phyloP scores from a whole-genome alignment of 768 basidiomycete species.

The Amanita rubescens region DNA sequence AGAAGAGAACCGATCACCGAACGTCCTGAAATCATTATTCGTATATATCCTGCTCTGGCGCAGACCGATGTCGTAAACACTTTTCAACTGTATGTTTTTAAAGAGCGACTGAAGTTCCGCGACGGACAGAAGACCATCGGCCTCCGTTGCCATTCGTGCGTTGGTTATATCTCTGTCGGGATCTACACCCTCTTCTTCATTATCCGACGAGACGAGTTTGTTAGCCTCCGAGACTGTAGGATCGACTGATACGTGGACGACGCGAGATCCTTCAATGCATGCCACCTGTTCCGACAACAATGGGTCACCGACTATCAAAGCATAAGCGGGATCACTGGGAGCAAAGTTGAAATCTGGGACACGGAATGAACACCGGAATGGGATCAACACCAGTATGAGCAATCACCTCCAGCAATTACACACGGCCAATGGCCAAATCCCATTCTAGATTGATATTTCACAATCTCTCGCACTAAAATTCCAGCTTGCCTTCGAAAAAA shows the following conservation, averaged over 20 bases:
- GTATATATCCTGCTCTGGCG: slow-evolving; percentile 11
- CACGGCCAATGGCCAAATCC: slow-evolving; percentile 59
- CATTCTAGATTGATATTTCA: slow-evolving; percentile 43
- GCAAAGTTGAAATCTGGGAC: slow-evolving; percentile 81
- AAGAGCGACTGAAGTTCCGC: slow-evolving; percentile 50
- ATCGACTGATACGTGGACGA: slow-evolving; percentile 68
- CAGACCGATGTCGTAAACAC: slow-evolving; percentile 63
- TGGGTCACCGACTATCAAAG: slow-evolving; percentile 58
- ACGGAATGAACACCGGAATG: not conserved
- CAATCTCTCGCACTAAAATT: slow-evolving; percentile 62
- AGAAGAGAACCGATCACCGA: slow-evolving; percentile 40
- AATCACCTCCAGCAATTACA: slow-evolving; percentile 75
- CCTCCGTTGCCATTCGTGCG: slow-evolving; percentile 48
- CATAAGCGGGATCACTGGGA: slow-evolving; percentile 78
- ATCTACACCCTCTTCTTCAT: slow-evolving; percentile 46
- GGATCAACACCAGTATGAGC: not conserved
- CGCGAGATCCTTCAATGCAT: slow-evolving; percentile 51
- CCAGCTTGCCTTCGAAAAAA: slow-evolving; percentile 57
- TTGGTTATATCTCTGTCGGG: slow-evolving; percentile 70
- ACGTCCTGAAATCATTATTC: slow-evolving; percentile 30
- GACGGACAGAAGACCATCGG: slow-evolving; percentile 65
- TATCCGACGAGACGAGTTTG: slow-evolving; percentile 21
- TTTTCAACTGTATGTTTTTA: slow-evolving; percentile 35
- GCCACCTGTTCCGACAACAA: slow-evolving; percentile 49
- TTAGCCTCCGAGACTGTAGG: slow-evolving; percentile 34